A percentile compares a stretch with the other conserved stretches of the same genome.
These are phyloP conservation scores for Cordyceps cicadae DNA, from an alignment of 2,329 filamentous ascomycete genomes.

Conservation along the genomic window DNA sequence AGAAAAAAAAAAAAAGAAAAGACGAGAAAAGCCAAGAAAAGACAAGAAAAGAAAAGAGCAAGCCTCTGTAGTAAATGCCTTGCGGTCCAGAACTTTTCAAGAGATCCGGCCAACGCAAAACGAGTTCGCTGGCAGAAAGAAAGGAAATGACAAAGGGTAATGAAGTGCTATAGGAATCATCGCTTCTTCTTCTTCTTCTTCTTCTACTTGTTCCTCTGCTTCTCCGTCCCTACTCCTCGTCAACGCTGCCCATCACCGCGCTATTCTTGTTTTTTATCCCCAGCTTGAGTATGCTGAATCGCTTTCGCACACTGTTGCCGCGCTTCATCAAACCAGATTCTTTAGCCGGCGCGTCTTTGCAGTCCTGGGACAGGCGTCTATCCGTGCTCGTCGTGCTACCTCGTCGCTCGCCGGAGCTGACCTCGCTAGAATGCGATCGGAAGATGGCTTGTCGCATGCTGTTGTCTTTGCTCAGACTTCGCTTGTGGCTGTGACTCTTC, in stretches of 20 bases:
- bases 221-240: conserved; percentile 41
- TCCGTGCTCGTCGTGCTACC: conserved; percentile 20
- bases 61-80: neutral
- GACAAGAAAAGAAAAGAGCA: neutral
- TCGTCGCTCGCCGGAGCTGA: conserved; percentile 10
- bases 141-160: neutral
- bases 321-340: conserved; percentile 38
- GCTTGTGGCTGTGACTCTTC: conserved; percentile 20
- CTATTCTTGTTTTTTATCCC: conserved; percentile 57
- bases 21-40: neutral
- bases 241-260: conserved; percentile 44
- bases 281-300: conserved; percentile 69
- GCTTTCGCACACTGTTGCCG: conserved; percentile 59
- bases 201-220: neutral
- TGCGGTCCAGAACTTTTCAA: neutral
- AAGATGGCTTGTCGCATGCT: conserved; percentile 33
- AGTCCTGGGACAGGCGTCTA: conserved; percentile 15
- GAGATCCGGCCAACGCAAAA: neutral
- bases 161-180: neutral
- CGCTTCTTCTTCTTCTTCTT: neutral
- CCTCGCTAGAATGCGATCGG: conserved; percentile 27
- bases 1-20: conserved; percentile 4
- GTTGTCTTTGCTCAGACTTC: conserved; percentile 23
- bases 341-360: conserved; percentile 20
- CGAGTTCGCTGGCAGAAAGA: neutral